These are phyloP conservation scores for Vanrija humicola DNA, from an alignment of 1,284 basidiomycete genomes.

Conservation along the genomic window DNA sequence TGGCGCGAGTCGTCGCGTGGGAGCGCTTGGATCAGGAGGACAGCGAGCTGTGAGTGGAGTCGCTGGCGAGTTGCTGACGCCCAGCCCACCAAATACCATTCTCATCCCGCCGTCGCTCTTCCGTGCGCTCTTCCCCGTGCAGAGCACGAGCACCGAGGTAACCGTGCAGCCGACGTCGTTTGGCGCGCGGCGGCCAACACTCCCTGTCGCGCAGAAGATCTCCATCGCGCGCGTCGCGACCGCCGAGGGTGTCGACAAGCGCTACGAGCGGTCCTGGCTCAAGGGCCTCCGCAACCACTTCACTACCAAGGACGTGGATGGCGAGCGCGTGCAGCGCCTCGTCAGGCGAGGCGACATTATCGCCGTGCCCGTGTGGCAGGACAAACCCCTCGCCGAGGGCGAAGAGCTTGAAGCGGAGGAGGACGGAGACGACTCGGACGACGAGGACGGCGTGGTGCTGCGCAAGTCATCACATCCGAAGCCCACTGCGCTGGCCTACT, in stretches of 20 bases:
- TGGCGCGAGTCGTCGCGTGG: slow-evolving; percentile 59
- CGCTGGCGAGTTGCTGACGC: not conserved
- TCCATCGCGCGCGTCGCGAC: slow-evolving; percentile 82
- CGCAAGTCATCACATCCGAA: not conserved
- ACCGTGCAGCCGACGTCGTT: slow-evolving; percentile 46
- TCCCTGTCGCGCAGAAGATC: slow-evolving; percentile 69
- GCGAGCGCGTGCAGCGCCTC: slow-evolving; percentile 51
- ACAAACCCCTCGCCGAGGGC: slow-evolving; percentile 47
- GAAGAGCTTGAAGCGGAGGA: slow-evolving; percentile 42
- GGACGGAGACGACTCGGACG: slow-evolving; percentile 33
- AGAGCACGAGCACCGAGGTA: slow-evolving; percentile 17
- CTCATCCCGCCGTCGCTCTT: slow-evolving; percentile 50
- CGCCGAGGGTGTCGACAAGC: slow-evolving; percentile 67
- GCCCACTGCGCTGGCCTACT: slow-evolving; percentile 59
- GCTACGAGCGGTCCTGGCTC: slow-evolving; percentile 68
- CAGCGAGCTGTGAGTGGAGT: slow-evolving; percentile 28
- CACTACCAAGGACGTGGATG: slow-evolving; percentile 41
- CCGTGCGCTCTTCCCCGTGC: slow-evolving; percentile 29
- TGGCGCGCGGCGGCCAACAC: slow-evolving; percentile 50
- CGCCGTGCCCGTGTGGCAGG: slow-evolving; percentile 63
- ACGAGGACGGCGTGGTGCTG: slow-evolving; percentile 19
- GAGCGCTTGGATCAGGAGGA: slow-evolving; percentile 49
- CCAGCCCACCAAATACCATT: slow-evolving; percentile 55
- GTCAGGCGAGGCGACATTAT: slow-evolving; percentile 79
- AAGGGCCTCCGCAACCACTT: slow-evolving; percentile 68